Percentiles rank a stretch among this genome's conserved stretches.
These are phyloP conservation scores for Sinapis alba DNA, from an alignment of 441 rosid species.

Conservation along the genomic window DNA sequence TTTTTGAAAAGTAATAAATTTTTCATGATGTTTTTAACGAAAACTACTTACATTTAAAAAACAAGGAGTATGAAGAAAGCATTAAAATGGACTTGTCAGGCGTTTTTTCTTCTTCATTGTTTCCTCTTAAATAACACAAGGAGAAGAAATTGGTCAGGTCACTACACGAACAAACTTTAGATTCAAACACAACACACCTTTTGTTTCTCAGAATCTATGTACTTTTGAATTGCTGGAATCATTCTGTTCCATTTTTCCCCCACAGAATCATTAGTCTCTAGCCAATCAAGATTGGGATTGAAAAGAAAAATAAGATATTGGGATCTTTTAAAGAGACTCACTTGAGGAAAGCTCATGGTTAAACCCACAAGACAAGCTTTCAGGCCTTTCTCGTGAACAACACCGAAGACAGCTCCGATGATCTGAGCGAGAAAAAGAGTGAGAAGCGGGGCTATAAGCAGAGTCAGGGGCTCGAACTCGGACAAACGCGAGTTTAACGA, in stretches of 20 bases:
- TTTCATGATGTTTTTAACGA: too few species aligned
- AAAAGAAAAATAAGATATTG: neutral
- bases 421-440: slow-evolving; percentile 62
- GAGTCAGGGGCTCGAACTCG: slow-evolving; percentile 68
- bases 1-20: too few species aligned
- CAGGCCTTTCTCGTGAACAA: slow-evolving; percentile 65
- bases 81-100: neutral
- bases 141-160: neutral
- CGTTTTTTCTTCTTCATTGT: neutral
- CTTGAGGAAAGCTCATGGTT: slow-evolving; percentile 64
- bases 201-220: slow-evolving; percentile 86
- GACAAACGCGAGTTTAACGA: slow-evolving; percentile 63
- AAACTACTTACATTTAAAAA: too few species aligned
- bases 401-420: slow-evolving; percentile 49
- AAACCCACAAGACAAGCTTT: slow-evolving; percentile 55
- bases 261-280: slow-evolving; percentile 5
- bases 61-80: slow-evolving; percentile 9
- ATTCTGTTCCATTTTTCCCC: slow-evolving; percentile 45
- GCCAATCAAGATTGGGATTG: neutral
- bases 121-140: too few species aligned
- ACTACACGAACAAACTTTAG: slow-evolving; percentile 4
- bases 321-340: slow-evolving; percentile 36
- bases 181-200: slow-evolving; percentile 59
- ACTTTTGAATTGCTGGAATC: slow-evolving; percentile 80
- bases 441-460: slow-evolving; percentile 64